These are phyloP conservation scores for Candida koratica DNA, from an alignment of 805 yeast genomes.

Conservation along the genomic window DNA sequence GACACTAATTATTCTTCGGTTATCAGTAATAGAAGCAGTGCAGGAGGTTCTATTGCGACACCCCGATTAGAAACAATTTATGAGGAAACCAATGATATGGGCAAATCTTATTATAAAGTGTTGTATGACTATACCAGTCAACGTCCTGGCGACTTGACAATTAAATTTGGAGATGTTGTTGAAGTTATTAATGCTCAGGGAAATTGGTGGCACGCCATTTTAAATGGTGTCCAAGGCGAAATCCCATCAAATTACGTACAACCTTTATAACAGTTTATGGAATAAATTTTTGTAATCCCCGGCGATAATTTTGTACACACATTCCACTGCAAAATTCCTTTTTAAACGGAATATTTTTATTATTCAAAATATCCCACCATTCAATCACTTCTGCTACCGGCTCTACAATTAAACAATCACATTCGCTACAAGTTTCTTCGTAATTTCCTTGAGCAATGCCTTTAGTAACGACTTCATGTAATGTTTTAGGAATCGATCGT, in stretches of 20 bases:
- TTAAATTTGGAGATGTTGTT: conserved; percentile 43
- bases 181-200: conserved; percentile 28
- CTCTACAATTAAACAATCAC: conserved; percentile 47
- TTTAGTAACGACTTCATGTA: conserved; percentile 44
- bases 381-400: conserved; percentile 57
- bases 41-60: background rate
- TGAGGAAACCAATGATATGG: background rate
- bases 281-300: background rate
- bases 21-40: background rate
- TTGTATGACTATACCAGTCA: conserved; percentile 34
- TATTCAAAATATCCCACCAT: conserved; percentile 63
- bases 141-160: conserved; percentile 40
- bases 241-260: conserved; percentile 33
- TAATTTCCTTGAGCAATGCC: conserved; percentile 51
- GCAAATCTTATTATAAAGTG: conserved; percentile 31
- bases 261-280: too few relatives aligned
- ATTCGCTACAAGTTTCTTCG: conserved; percentile 51
- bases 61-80: background rate
- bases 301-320: conserved; percentile 35
- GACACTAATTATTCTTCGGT: background rate
- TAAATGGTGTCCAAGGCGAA: conserved; percentile 21
- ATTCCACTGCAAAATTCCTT: conserved; percentile 52
- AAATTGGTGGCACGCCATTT: conserved; percentile 38
- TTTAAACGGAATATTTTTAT: conserved; percentile 49
- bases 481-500: conserved; percentile 39